Percentiles rank a stretch among this genome's conserved stretches.
phyloP scores from a whole-genome alignment of 2,329 filamentous ascomycete species.

The Hysterium pulicare region DNA sequence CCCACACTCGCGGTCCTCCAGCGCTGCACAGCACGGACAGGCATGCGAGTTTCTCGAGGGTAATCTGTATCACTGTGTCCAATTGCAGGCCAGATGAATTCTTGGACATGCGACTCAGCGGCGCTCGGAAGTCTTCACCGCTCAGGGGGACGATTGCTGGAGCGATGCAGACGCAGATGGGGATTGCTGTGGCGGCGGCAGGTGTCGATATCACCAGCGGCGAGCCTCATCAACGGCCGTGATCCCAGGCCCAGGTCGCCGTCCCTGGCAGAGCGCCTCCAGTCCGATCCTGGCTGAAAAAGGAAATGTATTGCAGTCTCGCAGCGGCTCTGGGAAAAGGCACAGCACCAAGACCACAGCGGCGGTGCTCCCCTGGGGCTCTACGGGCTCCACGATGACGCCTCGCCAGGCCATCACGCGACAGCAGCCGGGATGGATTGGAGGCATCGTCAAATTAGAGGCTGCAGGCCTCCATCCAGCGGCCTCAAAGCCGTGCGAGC shows the following conservation, averaged over 20 bases:
- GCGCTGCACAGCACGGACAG: constrained; percentile 8
- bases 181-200: neutral
- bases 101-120: neutral
- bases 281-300: constrained; percentile 10
- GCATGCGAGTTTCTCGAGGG: constrained; percentile 19
- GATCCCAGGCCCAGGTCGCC: constrained; percentile 6
- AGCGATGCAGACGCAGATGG: no score
- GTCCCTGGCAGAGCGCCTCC: constrained; percentile 16
- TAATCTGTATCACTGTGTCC: constrained; percentile 29
- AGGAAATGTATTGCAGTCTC: constrained; percentile 14
- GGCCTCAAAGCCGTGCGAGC: no score
- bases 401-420: constrained; percentile 7
- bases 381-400: neutral
- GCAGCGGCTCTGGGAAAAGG: constrained; percentile 6
- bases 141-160: no score
- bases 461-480: neutral
- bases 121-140: constrained; percentile 1
- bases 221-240: constrained; percentile 10
- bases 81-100: constrained; percentile 1
- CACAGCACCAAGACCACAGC: constrained; percentile 11
- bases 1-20: constrained; percentile 4
- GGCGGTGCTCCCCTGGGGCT: constrained; percentile 12
- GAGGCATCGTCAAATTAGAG: constrained; percentile 17
- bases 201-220: neutral
- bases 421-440: constrained; percentile 4